These are phyloP conservation scores for Dryas octopetala DNA, from an alignment of 306 rosid species.

Conservation along the genomic window DNA sequence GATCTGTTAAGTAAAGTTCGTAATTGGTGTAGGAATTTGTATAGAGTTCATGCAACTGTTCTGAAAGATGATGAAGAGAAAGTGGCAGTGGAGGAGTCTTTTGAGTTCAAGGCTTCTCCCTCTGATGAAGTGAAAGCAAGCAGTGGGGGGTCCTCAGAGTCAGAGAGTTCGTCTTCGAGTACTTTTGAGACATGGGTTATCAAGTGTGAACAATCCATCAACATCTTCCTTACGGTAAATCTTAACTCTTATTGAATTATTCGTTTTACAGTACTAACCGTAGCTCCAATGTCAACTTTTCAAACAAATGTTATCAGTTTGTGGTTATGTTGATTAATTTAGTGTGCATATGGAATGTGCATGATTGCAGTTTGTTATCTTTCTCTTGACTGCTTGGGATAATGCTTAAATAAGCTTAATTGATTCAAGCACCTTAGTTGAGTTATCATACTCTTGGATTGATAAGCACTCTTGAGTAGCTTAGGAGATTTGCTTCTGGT, in stretches of 20 bases:
- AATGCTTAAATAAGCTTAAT: neutral
- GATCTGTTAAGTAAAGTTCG: neutral
- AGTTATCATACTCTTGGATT: neutral
- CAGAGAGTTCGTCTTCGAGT: slow-evolving; percentile 39
- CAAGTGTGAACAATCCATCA: slow-evolving; percentile 73
- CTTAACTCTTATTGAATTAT: neutral
- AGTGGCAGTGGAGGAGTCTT: slow-evolving; percentile 51
- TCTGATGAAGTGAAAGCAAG: slow-evolving; percentile 27
- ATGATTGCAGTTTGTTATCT: neutral
- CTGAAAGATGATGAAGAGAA: slow-evolving; percentile 68
- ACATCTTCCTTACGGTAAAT: slow-evolving; percentile 80
- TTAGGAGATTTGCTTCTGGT: neutral
- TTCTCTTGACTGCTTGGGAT: neutral
- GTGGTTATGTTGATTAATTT: neutral
- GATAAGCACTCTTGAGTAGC: neutral
- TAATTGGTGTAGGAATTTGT: slow-evolving; percentile 36
- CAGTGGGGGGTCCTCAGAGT: slow-evolving; percentile 17
- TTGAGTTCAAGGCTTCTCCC: slow-evolving; percentile 51
- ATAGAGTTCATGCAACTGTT: slow-evolving; percentile 49
- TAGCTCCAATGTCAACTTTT: slow-evolving; percentile 1
- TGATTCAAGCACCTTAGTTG: neutral
- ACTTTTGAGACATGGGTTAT: slow-evolving; percentile 55
- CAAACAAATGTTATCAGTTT: neutral
- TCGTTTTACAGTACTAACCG: neutral
- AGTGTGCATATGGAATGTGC: neutral